Evolutionary conservation across 2,329 filamentous ascomycete species (phyloP).

Genomic region (Torrubiellomyces zombiae): DNA sequence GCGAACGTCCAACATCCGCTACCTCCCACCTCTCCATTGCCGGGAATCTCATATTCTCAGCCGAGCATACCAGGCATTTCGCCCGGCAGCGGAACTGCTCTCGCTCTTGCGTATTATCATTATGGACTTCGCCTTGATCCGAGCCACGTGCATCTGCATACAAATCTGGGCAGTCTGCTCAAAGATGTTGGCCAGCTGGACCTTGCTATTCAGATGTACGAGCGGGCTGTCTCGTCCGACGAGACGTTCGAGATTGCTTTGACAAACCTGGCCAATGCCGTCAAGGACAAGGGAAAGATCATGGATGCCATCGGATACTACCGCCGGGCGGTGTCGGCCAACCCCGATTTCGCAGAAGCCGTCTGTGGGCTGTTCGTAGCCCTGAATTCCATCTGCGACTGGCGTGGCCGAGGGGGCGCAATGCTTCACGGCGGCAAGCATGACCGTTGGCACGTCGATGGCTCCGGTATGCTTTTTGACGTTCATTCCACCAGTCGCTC

Average conservation of each 20-base stretch:
- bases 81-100: conserved; percentile 70
- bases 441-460: conserved; percentile 89
- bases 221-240: conserved; percentile 82
- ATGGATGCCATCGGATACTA: conserved; percentile 88
- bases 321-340: conserved; percentile 74
- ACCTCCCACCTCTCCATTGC: conserved; percentile 13
- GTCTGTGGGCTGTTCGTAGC: conserved; percentile 92
- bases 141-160: conserved; percentile 89
- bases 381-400: conserved; percentile 90
- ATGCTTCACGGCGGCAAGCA: conserved; percentile 53
- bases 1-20: conserved; percentile 67
- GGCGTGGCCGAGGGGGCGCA: conserved; percentile 78
- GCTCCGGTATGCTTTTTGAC: conserved; percentile 67
- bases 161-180: conserved; percentile 83
- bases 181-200: conserved; percentile 93
- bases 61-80: conserved; percentile 56
- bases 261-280: conserved; percentile 90
- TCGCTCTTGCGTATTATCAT: conserved; percentile 88
- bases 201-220: conserved; percentile 91
- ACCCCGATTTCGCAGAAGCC: conserved; percentile 89
- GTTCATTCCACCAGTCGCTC: conserved; percentile 40
- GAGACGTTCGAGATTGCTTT: conserved; percentile 92
- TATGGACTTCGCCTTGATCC: conserved; percentile 78
- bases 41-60: conserved; percentile 7
- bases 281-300: conserved; percentile 89